Evolutionary conservation across 2,329 filamentous ascomycete species (phyloP).

Genomic region (Aspergillus sergii): DNA sequence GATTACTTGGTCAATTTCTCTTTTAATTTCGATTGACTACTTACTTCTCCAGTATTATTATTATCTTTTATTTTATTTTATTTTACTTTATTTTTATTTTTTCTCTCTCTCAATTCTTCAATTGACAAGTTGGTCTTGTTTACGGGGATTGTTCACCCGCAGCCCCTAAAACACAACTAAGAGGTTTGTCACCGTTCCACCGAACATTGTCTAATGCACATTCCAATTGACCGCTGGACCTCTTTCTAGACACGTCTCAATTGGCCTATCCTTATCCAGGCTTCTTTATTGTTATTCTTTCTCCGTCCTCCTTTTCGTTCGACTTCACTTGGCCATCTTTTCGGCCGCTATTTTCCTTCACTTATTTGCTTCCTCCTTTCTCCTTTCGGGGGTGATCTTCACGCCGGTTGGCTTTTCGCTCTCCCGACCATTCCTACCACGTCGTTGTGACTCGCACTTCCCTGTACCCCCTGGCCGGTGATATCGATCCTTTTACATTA

Average conservation of each 20-base stretch:
- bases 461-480: slow-evolving; percentile 19
- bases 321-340: slow-evolving; percentile 20
- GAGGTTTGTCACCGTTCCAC: slow-evolving; percentile 26
- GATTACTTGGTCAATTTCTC: neutral
- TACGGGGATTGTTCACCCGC: slow-evolving; percentile 6
- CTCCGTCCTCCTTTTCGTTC: slow-evolving; percentile 16
- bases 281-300: slow-evolving; percentile 26
- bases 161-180: slow-evolving; percentile 18
- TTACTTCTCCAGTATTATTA: neutral
- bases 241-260: slow-evolving; percentile 35
- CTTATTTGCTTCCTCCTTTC: slow-evolving; percentile 13
- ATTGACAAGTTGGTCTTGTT: slow-evolving; percentile 5
- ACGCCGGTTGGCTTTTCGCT: slow-evolving; percentile 17
- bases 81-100: neutral
- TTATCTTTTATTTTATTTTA: neutral
- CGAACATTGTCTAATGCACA: slow-evolving; percentile 32
- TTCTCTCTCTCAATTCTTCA: neutral
- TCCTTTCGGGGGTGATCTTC: slow-evolving; percentile 23
- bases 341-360: neutral
- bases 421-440: slow-evolving; percentile 27
- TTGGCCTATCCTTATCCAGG: slow-evolving; percentile 15
- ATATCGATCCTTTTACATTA: slow-evolving; percentile 18
- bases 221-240: slow-evolving; percentile 33
- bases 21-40: neutral
- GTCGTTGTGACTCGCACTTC: slow-evolving; percentile 33